Evolutionary conservation across 192 early-diverging fungal species (phyloP), one percentile per base, ranked within the genome.

Genomic region (Powellomyces hirtus): DNA sequence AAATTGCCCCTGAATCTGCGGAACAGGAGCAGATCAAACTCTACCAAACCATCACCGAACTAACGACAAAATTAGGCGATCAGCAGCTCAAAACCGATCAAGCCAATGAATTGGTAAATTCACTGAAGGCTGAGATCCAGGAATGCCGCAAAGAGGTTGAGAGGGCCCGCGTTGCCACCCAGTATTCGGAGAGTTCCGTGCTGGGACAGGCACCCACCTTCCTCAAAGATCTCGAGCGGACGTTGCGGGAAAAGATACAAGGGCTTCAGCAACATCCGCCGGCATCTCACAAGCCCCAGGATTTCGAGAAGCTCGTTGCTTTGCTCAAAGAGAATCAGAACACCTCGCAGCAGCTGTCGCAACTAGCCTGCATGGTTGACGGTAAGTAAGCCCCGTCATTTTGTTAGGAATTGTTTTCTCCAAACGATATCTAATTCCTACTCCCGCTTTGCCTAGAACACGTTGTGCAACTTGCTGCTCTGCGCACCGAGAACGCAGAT

Each of bases 361-460:
- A 62, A 6, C 46, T 73, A 2, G 40, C 29, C 27, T n/a, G 16
- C 22, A 73, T 73, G 71, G 37, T 73, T 50, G 71, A 73, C 16
- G 69, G 69, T 71, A 4, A 68, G 57, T 22, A 20, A 0, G n/a
- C n/a, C n/a, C n/a, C n/a, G n/a, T n/a, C n/a, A n/a, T n/a, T n/a
- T n/a, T 66, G 35, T 27, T 38, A 18, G n/a, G 29, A 7, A 61
- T 22, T n/a, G 6, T 57, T 57, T 57, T n/a, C 18, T 18, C 18
- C 30, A 30, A 18, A 29, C n/a, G 18, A 18, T 57, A 14, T 30
- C 37, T 38, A 38, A n/a, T n/a, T n/a, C n/a, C n/a, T n/a, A n/a
- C n/a, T n/a, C n/a, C n/a, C n/a, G n/a, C n/a, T n/a, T 61, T 38
- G 20, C 46, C 38, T n/a, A 73, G 71, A 67, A 46, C 64, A 68